Evolutionary conservation across 1,284 basidiomycete genomes (phyloP).

Genomic region (Ustilago cynodontis): DNA sequence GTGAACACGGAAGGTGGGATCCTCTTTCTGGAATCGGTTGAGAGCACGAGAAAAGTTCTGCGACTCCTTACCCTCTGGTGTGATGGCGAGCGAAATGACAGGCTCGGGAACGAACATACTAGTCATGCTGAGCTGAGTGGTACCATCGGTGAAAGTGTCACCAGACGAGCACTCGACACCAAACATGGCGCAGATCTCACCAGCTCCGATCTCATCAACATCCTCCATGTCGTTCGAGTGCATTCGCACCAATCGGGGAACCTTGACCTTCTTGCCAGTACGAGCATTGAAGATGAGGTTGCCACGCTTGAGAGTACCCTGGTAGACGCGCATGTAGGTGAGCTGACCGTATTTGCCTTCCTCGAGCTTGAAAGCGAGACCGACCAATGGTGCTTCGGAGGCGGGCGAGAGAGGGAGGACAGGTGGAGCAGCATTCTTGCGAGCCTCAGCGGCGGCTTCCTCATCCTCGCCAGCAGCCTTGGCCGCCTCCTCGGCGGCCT

Average conservation of each 20-base stretch:
- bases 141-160: conserved; percentile 86
- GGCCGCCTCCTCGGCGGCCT: conserved; percentile 58
- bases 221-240: conserved; percentile 99
- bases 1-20: conserved; percentile 98
- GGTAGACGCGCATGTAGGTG: conserved; percentile 99
- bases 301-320: conserved; percentile 89
- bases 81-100: conserved; percentile 94
- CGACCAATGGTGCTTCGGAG: conserved; percentile 84
- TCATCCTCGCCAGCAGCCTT: conserved; percentile 51
- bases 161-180: conserved; percentile 98
- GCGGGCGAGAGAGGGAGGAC: conserved; percentile 63
- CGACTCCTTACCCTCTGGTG: conserved; percentile 86
- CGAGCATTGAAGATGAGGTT: conserved; percentile 90
- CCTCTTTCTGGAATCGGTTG: conserved; percentile 98
- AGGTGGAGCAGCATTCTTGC: conserved; percentile 56
- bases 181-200: conserved; percentile 99
- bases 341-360: conserved; percentile 97
- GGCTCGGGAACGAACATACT: conserved; percentile 99
- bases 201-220: conserved; percentile 92
- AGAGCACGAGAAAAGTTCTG: conserved; percentile 93
- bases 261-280: conserved; percentile 97
- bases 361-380: conserved; percentile 97
- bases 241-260: conserved; percentile 97
- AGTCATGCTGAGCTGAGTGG: conserved; percentile 74
- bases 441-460: conserved; percentile 53